Base-by-base conservation (phyloP, 2,329 filamentous ascomycete species). In the Dendryphion nanum region DNA sequence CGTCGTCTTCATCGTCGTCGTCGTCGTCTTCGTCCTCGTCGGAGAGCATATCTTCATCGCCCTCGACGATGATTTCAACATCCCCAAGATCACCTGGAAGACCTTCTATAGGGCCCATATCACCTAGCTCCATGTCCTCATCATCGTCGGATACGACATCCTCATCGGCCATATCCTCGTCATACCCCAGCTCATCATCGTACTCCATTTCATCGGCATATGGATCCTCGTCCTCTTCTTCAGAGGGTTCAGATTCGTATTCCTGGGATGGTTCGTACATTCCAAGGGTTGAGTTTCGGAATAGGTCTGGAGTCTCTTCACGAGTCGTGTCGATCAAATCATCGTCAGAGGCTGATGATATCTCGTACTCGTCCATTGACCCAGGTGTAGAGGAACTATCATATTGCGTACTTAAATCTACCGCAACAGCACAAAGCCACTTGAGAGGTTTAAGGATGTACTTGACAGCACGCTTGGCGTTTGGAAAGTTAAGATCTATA, bases 241-340 rank as follows among this genome's bases (percentile, higher is more conserved):
- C 81, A 42, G 83, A 84, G 13, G 77, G 78, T 12, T 82, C 83
- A 20, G 88, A 86, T 21, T 86, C 89, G 34, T 88, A 89, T 47
- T 91, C 88, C 41, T 85, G 81, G 34, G 83, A 81, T 48, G 86
- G 84, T 63, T 97, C 93, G 37, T 96, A 83, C 82, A 97, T 94
- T 34, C 93, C 91, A 16, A 98, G 74, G 2, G 94, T 89, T 2
- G 93, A 97, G 65, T 97, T 95, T 37, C 94, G 86, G 71, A 96
- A 97, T 15, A 98, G 77, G 68, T 98, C 93, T 19, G 94, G 93
- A 4, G 94, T 98, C 63, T 97, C 93, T 40, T 72, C 69, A 23
- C 66, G 64, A 17, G 88, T 84, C 44, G 90, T 86, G 15, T 89
- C 86, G 26, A 89, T 71, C 43, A 95, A 87, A 28, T 90, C 86